These are phyloP conservation scores for Passiflora organensis DNA, from an alignment of 345 rosid species.

Conservation along the genomic window DNA sequence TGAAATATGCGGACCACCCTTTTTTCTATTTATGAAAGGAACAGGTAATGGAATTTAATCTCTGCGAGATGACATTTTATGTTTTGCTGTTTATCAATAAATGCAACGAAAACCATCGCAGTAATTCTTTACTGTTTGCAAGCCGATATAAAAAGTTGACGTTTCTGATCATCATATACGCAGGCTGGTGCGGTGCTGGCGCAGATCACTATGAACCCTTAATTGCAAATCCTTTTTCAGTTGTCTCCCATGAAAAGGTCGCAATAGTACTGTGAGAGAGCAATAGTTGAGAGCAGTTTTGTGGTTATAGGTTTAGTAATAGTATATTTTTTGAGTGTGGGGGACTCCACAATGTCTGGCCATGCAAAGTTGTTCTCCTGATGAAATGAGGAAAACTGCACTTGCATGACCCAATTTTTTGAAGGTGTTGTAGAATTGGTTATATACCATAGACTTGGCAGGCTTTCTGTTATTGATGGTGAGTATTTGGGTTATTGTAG, in stretches of 20 bases:
- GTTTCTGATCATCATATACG: neutral
- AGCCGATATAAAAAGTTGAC: too few relatives aligned
- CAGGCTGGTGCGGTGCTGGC: conserved; percentile 99
- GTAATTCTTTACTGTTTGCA: neutral
- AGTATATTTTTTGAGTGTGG: too few relatives aligned
- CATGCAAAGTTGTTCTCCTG: too few relatives aligned
- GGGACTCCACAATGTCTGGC: too few relatives aligned
- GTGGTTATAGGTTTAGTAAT: conserved; percentile 18
- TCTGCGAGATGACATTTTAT: too few relatives aligned
- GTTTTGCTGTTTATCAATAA: too few relatives aligned
- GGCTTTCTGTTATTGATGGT: conserved; percentile 14
- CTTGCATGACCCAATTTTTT: conserved; percentile 10
- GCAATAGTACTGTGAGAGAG: conserved; percentile 68
- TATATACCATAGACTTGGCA: conserved; percentile 16
- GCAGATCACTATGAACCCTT: conserved; percentile 97
- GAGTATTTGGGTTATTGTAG: too few relatives aligned
- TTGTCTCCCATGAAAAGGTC: conserved; percentile 76
- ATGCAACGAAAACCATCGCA: too few relatives aligned
- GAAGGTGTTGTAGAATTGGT: conserved; percentile 22
- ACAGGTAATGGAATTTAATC: conserved; percentile 72
- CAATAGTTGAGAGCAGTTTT: conserved; percentile 35
- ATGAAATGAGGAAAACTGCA: conserved; percentile 15
- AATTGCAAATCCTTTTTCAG: conserved; percentile 62
- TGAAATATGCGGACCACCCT: conserved; percentile 67
- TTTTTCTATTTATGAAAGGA: conserved; percentile 97